phyloP scores from a whole-genome alignment of 768 basidiomycete genomes.

The Suillus spraguei region DNA sequence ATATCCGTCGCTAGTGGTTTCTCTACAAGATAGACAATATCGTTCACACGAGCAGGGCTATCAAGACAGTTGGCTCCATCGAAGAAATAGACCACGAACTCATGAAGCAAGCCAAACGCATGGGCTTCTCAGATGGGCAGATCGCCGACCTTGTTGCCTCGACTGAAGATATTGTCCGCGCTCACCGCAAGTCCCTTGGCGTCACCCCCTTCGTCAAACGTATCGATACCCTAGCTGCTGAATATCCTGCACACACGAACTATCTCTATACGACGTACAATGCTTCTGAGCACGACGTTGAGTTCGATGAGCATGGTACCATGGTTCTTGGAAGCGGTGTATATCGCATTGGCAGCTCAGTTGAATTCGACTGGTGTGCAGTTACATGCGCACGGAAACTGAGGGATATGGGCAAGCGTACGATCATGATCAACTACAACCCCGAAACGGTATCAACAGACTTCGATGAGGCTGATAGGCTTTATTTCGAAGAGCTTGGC shows the following conservation, averaged over 20 bases:
- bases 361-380: slow-evolving; percentile 99
- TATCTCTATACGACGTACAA: slow-evolving; percentile 99
- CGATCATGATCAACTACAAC: slow-evolving; percentile 99
- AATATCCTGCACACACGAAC: slow-evolving; percentile 98
- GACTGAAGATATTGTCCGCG: slow-evolving; percentile 79
- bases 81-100: slow-evolving; percentile 72
- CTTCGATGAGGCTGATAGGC: slow-evolving; percentile 98
- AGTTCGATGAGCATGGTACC: slow-evolving; percentile 96
- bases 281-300: slow-evolving; percentile 92
- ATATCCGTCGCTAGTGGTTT: slow-evolving; percentile 71
- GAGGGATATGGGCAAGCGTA: slow-evolving; percentile 89
- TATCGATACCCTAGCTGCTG: slow-evolving; percentile 98
- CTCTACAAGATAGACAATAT: slow-evolving; percentile 99
- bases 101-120: slow-evolving; percentile 85
- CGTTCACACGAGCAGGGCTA: slow-evolving; percentile 78
- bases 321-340: slow-evolving; percentile 99
- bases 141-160: slow-evolving; percentile 80
- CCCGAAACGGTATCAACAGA: slow-evolving; percentile 99
- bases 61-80: slow-evolving; percentile 72
- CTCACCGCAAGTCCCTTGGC: slow-evolving; percentile 80
- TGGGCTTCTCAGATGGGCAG: slow-evolving; percentile 95
- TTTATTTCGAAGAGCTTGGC: slow-evolving; percentile 98
- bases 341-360: slow-evolving; percentile 96
- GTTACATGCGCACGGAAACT: slow-evolving; percentile 96
- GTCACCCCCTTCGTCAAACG: slow-evolving; percentile 98